phyloP scores from a whole-genome alignment of 495 filamentous ascomycete genomes.

The Friedmanniomyces simplex region DNA sequence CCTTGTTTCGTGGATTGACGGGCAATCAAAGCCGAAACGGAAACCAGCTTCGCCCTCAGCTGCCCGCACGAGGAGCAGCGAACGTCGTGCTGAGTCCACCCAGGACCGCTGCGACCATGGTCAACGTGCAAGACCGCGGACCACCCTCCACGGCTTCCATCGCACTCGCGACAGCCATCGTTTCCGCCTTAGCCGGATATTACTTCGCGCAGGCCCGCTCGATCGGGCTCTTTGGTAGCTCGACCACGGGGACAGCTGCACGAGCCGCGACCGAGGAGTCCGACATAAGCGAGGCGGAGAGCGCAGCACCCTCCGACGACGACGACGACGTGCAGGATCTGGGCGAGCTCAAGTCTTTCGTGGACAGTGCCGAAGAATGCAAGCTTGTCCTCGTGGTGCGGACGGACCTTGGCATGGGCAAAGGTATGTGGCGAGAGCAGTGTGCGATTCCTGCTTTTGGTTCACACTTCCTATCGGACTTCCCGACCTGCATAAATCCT shows the following conservation, averaged over 20 bases:
- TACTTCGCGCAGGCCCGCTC: slow-evolving; percentile 35
- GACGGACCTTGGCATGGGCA: slow-evolving; percentile 92
- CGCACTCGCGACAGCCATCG: slow-evolving; percentile 31
- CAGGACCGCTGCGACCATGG: not conserved
- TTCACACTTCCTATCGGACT: not conserved
- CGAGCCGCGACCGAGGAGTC: slow-evolving; percentile 7
- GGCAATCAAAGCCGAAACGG: slow-evolving; percentile 5
- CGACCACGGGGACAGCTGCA: slow-evolving; percentile 5
- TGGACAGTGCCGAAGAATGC: slow-evolving; percentile 58
- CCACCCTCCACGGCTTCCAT: slow-evolving; percentile 30
- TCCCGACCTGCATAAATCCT: not conserved
- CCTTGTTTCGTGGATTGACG: not conserved
- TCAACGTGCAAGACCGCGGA: slow-evolving; percentile 23
- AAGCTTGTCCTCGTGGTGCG: slow-evolving; percentile 88
- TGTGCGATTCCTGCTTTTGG: slow-evolving; percentile 5
- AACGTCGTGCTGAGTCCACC: not conserved
- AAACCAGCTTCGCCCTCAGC: not conserved
- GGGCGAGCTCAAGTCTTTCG: slow-evolving; percentile 28
- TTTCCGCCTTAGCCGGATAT: slow-evolving; percentile 32
- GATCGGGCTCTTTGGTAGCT: slow-evolving; percentile 29
- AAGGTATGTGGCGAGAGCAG: slow-evolving; percentile 47
- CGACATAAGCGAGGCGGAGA: slow-evolving; percentile 15
- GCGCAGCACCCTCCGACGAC: slow-evolving; percentile 16
- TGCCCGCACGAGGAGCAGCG: not conserved
- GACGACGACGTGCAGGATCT: slow-evolving; percentile 24